A percentile compares a stretch with the other conserved stretches of the same genome.
phyloP scores from a whole-genome alignment of 202 grass and related monocot species.

The Miscanthus sacchariflorus region DNA sequence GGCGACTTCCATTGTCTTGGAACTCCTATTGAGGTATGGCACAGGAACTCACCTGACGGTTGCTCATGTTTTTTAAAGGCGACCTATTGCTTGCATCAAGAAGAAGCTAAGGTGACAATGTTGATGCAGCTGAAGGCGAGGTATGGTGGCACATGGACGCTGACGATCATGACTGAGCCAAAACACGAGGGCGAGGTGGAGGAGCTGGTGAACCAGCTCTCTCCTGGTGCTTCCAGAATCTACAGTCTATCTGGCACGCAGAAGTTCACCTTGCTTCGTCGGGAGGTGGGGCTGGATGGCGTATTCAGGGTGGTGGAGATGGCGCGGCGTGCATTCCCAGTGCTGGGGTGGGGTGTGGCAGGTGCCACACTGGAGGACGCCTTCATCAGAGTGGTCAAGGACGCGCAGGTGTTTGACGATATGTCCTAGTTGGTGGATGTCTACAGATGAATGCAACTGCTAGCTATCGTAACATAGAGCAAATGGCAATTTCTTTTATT shows the following conservation, averaged over 20 bases:
- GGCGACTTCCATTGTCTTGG: conserved; percentile 81
- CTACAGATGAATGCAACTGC: no score
- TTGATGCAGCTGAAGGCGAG: conserved; percentile 64
- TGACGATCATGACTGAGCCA: conserved; percentile 69
- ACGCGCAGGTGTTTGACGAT: conserved; percentile 53
- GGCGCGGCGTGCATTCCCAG: conserved; percentile 55
- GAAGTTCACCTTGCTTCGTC: conserved; percentile 69
- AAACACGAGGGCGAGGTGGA: conserved; percentile 62
- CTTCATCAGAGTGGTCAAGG: conserved; percentile 83
- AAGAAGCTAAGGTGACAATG: no score
- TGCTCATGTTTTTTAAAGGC: no score
- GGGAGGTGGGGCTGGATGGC: conserved; percentile 51
- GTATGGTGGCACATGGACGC: conserved; percentile 61
- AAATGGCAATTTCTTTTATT: no score
- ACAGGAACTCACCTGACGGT: no score
- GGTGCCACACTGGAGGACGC: conserved; percentile 86
- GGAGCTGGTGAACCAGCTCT: conserved; percentile 42
- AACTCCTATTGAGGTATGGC: conserved; percentile 64
- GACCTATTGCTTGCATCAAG: no score
- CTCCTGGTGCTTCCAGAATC: conserved; percentile 56
- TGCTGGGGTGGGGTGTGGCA: conserved; percentile 77
- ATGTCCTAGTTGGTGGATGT: conserved; percentile 47
- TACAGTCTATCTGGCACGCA: conserved; percentile 82
- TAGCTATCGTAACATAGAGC: no score
- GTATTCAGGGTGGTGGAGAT: conserved; percentile 67